Evolutionary conservation across 306 rosid genomes (phyloP), one percentile per base, ranked within the genome.

Genomic region (Lupinus albus): DNA sequence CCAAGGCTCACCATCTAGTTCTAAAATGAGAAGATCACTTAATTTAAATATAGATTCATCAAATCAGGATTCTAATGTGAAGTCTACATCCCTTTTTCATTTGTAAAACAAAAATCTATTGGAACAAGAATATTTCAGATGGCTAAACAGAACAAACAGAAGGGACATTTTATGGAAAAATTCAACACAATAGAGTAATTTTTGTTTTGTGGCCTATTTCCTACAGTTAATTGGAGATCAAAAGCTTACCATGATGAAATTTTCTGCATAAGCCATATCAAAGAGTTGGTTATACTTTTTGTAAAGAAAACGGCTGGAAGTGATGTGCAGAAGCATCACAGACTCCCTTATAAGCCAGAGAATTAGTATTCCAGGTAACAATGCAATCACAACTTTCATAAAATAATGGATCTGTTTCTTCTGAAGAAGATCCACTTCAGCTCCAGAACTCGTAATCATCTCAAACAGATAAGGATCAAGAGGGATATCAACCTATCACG

Each of bases 181-280:
- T 17, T 45, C 68, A 55, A 60, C 17, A 14, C 20, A 61, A 35
- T 48, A 63, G 56, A 33, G 36, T 35, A 73, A 57, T 50, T 25
- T 25, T 25, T 67, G 44, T 49, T 36, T 25, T 47, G 28, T 45
- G 14, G 46, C 32, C 64, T 47, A 60, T 61, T 48, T 64, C 64
- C 48, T 38, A 38, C 57, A 32, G 30, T 25, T 30, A 32, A 73
- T 25, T 1, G 41, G 64, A 46, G 59, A 61, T 55, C 17, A 21
- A 42, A 80, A 70, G 44, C 60, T 69, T 85, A 90, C 99, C 96
- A 93, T 53, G 57, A 93, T 88, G 80, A 93, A 93, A 65, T 93
- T 93, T 80, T 93, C 97, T 0, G 96, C 96, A 80, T 88, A 74
- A 50, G 84, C 97, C 97, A 90, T 88, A 78, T 93, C 99, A 83